Evolutionary conservation across 1,284 basidiomycete species (phyloP), one percentile per base, ranked within the genome.

Genomic region (Testicularia cyperi): DNA sequence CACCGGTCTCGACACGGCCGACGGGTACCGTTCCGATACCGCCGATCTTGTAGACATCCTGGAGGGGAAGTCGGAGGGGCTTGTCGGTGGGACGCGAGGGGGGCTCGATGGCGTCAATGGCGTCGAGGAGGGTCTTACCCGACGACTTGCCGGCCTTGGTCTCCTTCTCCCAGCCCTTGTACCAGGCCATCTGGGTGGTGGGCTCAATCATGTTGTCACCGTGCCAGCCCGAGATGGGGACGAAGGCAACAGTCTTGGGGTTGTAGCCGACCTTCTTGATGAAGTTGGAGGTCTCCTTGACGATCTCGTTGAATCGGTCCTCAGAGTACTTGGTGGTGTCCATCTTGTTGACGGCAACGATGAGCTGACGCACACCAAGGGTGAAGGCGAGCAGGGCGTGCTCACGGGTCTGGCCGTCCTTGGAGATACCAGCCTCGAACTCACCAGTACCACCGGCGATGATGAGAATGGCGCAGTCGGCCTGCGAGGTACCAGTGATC

Each of bases 221-320:
- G 85, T 97, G 91, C 94, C 94, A 99, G 75, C 94, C 95, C 61
- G 94, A 99, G 82, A 99, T 97, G 78, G 95, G 94, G 70, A 98
- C 95, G 83, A 98, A 98, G 70, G 94, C 85, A 70, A 98, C 92
- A 48, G 85, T 79, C 86, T 96, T 96, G 80, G 95, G 94, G 88
- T 98, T 97, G 87, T 94, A 99, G 65, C 94, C 94, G 80, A 99
- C 94, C 87, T 99, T 99, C 87, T 99, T 98, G 83, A 98, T 96
- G 86, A 98, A 99, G 81, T 83, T 87, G 77, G 90, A 92, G 49
- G 92, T 92, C 83, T 98, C 95, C 85, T 97, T 97, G 83, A 98
- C 82, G 78, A 99, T 98, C 88, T 98, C 94, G 81, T 94, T 91
- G 90, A 94, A 99, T 78, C 95, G 94, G 80, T 92, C 89, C 85